Evolutionary conservation across 2,329 filamentous ascomycete species (phyloP).

Genomic region (Teratosphaeriaceae sp.): DNA sequence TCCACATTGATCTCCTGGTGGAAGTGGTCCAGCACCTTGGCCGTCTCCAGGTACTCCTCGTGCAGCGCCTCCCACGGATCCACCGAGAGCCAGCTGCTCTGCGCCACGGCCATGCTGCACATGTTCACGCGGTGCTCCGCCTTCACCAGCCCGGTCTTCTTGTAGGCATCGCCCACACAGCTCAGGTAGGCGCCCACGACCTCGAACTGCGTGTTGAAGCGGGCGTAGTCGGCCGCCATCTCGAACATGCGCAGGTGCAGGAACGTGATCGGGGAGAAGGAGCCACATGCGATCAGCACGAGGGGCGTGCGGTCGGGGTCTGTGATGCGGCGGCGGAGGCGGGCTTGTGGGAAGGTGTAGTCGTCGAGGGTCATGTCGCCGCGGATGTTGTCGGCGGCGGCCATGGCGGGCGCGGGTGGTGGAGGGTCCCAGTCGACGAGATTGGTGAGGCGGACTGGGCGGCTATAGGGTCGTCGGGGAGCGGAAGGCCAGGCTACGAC

Average conservation of each 20-base stretch:
- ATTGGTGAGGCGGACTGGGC: constrained; percentile 6
- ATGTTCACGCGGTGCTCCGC: constrained; percentile 72
- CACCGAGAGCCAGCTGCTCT: constrained; percentile 73
- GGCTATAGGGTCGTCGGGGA: background rate
- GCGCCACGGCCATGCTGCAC: constrained; percentile 75
- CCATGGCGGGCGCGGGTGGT: constrained; percentile 14
- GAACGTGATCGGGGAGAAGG: constrained; percentile 44
- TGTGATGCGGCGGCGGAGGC: constrained; percentile 51
- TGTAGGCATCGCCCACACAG: constrained; percentile 69
- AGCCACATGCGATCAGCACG: constrained; percentile 62
- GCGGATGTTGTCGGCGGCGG: constrained; percentile 17
- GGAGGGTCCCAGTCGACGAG: constrained; percentile 13
- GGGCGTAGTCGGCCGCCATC: constrained; percentile 74
- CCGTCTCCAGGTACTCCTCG: constrained; percentile 79
- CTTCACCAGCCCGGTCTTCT: constrained; percentile 71
- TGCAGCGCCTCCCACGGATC: constrained; percentile 86
- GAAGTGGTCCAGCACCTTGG: constrained; percentile 84
- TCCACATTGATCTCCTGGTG: constrained; percentile 81
- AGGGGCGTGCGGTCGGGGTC: constrained; percentile 54
- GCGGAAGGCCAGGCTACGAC: background rate
- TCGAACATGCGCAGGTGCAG: constrained; percentile 82
- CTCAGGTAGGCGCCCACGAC: constrained; percentile 80
- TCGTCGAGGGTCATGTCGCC: constrained; percentile 33
- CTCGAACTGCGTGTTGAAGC: constrained; percentile 71
- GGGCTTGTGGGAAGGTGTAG: constrained; percentile 57